phyloP scores from a whole-genome alignment of 306 rosid species.

The Lathyrus sativus region DNA sequence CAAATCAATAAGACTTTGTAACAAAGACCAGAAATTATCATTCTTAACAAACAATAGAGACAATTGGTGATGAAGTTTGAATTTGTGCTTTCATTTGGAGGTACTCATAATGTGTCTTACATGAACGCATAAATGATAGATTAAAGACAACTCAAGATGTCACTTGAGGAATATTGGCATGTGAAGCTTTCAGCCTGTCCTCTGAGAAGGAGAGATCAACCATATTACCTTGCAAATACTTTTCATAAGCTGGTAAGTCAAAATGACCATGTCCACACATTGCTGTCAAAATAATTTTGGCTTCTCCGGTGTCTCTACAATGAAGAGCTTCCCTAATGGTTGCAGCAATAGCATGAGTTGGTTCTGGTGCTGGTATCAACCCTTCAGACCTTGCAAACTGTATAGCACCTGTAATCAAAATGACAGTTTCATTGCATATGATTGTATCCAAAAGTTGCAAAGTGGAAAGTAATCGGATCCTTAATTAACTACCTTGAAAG shows the following conservation, averaged over 20 bases:
- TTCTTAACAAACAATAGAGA: too few species aligned
- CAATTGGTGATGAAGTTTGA: too few species aligned
- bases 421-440: constrained; percentile 5
- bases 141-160: constrained; percentile 33
- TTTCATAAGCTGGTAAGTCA: constrained; percentile 80
- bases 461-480: background rate
- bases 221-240: constrained; percentile 82
- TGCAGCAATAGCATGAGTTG: constrained; percentile 92
- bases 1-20: too few species aligned
- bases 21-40: too few species aligned
- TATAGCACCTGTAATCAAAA: constrained; percentile 69
- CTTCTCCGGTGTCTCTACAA: constrained; percentile 77
- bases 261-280: constrained; percentile 99
- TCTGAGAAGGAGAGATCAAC: constrained; percentile 79
- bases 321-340: constrained; percentile 83
- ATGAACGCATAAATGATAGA: too few species aligned
- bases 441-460: background rate
- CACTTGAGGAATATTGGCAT: constrained; percentile 61
- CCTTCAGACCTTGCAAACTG: constrained; percentile 91
- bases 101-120: too few species aligned
- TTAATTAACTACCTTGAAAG: constrained; percentile 63
- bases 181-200: constrained; percentile 60
- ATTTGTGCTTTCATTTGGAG: too few species aligned
- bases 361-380: constrained; percentile 93
- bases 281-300: constrained; percentile 89